These are phyloP conservation scores for Podospora pseudopauciseta DNA, from an alignment of 495 filamentous ascomycete species.

Conservation along the genomic window DNA sequence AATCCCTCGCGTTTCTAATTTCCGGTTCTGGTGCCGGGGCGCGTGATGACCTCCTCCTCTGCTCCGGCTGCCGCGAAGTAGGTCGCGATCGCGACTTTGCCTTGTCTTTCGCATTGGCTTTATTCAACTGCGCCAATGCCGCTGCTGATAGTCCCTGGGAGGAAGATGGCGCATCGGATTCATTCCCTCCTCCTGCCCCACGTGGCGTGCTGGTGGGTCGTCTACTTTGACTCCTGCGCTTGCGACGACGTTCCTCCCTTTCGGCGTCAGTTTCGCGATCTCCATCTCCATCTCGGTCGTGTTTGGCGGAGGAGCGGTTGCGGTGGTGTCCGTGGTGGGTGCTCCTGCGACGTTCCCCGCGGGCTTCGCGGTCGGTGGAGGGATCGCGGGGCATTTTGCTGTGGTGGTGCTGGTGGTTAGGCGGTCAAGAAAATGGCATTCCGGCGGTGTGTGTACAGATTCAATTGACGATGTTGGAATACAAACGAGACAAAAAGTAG, in stretches of 20 bases:
- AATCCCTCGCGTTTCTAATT: slow-evolving; percentile 11
- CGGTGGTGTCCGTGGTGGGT: slow-evolving; percentile 13
- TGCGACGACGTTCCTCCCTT: slow-evolving; percentile 6
- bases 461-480: slow-evolving; percentile 11
- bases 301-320: slow-evolving; percentile 4
- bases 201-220: background rate
- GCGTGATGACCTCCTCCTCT: slow-evolving; percentile 21
- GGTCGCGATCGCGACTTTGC: slow-evolving; percentile 18
- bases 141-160: slow-evolving; percentile 47
- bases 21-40: background rate
- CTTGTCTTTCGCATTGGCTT: slow-evolving; percentile 44
- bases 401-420: background rate
- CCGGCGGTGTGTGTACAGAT: no score
- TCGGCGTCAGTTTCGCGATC: slow-evolving; percentile 7
- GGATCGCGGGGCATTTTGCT: slow-evolving; percentile 20
- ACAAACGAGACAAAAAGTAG: background rate
- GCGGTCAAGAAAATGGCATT: background rate
- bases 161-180: slow-evolving; percentile 9
- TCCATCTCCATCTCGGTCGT: background rate
- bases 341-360: background rate
- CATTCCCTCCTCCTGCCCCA: background rate
- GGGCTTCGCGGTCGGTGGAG: slow-evolving; percentile 6
- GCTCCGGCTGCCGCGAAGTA: slow-evolving; percentile 21
- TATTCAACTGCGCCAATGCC: slow-evolving; percentile 59
- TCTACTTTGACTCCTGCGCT: slow-evolving; percentile 1